These are phyloP conservation scores for Celoporthe dispersa DNA, from an alignment of 2,329 filamentous ascomycete species.

Conservation along the genomic window DNA sequence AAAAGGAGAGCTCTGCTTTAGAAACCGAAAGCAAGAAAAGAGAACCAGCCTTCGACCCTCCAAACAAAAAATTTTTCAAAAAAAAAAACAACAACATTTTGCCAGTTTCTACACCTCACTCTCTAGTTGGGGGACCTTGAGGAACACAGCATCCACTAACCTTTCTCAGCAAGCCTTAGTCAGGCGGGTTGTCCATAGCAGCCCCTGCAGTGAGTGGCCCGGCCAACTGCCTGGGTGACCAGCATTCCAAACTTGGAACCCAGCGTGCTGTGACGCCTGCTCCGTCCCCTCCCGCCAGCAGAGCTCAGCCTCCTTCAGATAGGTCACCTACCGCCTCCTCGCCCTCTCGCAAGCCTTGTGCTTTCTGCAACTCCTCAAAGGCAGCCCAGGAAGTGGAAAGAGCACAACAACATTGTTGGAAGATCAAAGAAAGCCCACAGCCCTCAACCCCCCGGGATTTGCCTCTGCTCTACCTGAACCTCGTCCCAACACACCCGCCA, in stretches of 20 bases:
- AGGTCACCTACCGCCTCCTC: conserved; percentile 4
- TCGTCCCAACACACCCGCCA: conserved; percentile 1
- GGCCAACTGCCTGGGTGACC: background rate
- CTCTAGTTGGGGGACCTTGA: background rate
- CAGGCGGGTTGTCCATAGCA: conserved; percentile 3
- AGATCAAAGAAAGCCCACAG: background rate
- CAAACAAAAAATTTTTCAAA: background rate
- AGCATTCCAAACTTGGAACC: background rate
- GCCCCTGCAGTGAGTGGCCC: background rate
- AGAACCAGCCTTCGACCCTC: background rate
- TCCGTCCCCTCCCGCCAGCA: conserved; percentile 10
- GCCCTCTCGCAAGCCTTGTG: conserved; percentile 11
- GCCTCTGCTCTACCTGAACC: conserved; percentile 16
- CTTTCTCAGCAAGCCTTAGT: background rate
- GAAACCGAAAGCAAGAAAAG: background rate
- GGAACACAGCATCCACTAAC: background rate
- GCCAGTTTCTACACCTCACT: background rate
- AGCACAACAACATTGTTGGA: conserved; percentile 11
- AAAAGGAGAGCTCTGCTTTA: background rate
- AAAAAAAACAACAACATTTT: background rate
- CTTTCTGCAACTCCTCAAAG: conserved; percentile 19
- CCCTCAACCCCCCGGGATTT: conserved; percentile 2
- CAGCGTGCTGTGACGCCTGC: conserved; percentile 17
- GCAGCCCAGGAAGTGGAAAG: conserved; percentile 9
- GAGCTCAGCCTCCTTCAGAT: conserved; percentile 23